Percentiles rank a stretch among this genome's conserved stretches.
phyloP scores from a whole-genome alignment of 495 filamentous ascomycete species.

The Tuber magnatum region DNA sequence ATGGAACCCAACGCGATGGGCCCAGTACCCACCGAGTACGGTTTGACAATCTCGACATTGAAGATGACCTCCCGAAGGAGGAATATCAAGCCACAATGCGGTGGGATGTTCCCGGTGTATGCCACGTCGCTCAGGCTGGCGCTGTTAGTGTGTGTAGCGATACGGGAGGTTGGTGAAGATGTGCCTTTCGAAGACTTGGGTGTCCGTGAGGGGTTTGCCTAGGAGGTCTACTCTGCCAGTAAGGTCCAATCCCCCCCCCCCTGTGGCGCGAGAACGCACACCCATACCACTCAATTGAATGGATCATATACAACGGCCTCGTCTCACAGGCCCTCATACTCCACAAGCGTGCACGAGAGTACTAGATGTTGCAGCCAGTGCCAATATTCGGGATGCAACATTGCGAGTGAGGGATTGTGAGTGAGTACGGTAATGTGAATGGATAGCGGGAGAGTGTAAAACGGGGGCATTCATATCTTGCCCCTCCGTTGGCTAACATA shows the following conservation, averaged over 20 bases:
- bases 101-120: constrained; percentile 47
- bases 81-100: constrained; percentile 60
- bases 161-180: constrained; percentile 44
- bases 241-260: constrained; percentile 5
- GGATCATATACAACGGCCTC: constrained; percentile 5
- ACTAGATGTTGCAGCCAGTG: too few relatives aligned
- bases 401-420: not conserved
- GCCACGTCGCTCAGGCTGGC: constrained; percentile 49
- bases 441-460: not conserved
- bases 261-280: constrained; percentile 44
- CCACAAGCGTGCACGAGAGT: too few relatives aligned
- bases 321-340: too few relatives aligned
- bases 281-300: constrained; percentile 19
- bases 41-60: too few relatives aligned
- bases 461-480: not conserved
- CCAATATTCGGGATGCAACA: too few relatives aligned
- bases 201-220: constrained; percentile 32
- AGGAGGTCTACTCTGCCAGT: constrained; percentile 10
- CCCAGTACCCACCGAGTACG: constrained; percentile 53
- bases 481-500: not conserved
- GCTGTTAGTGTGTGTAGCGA: constrained; percentile 48
- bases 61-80: constrained; percentile 56
- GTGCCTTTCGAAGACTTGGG: constrained; percentile 36
- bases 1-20: constrained; percentile 48
- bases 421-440: not conserved